Percentiles rank a stretch among this genome's conserved stretches.
Evolutionary conservation across 129 eudicot genomes (phyloP).

Genomic region (Helianthus tuberosus): DNA sequence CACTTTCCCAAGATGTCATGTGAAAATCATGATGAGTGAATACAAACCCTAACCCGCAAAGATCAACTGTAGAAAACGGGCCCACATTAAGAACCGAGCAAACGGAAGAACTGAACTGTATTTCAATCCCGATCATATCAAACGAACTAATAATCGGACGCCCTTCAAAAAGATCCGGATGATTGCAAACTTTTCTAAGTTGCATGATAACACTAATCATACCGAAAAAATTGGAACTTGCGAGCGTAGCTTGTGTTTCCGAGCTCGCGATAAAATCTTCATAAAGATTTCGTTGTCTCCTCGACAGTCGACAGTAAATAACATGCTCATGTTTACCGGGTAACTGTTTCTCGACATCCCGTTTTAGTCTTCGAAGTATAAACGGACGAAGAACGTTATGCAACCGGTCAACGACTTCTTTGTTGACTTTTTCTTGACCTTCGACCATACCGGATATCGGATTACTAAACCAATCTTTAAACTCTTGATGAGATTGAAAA

Average conservation of each 20-base stretch:
- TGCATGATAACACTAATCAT: conserved; percentile 99
- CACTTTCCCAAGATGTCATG: conserved; percentile 92
- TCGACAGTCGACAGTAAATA: conserved; percentile 87
- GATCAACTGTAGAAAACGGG: conserved; percentile 70
- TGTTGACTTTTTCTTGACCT: conserved; percentile 95
- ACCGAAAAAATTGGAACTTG: conserved; percentile 87
- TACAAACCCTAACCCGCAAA: conserved; percentile 66
- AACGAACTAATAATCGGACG: conserved; percentile 98
- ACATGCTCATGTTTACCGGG: conserved; percentile 91
- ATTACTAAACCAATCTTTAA: conserved; percentile 97
- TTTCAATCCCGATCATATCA: conserved; percentile 82
- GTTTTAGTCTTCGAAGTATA: conserved; percentile 86
- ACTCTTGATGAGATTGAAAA: conserved; percentile 99
- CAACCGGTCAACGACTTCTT: conserved; percentile 95
- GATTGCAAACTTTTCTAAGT: conserved; percentile 96
- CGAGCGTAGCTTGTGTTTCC: conserved; percentile 93
- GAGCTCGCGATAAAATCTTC: conserved; percentile 98
- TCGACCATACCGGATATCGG: conserved; percentile 99
- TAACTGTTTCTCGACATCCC: conserved; percentile 98
- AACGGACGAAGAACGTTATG: conserved; percentile 98
- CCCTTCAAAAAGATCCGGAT: conserved; percentile 97
- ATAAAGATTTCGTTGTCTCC: conserved; percentile 90
- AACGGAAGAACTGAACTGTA: conserved; percentile 73
- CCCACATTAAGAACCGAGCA: conserved; percentile 61
- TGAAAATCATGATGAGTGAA: conserved; percentile 81